phyloP scores from a whole-genome alignment of 768 basidiomycete species.

The Collybia sp. region DNA sequence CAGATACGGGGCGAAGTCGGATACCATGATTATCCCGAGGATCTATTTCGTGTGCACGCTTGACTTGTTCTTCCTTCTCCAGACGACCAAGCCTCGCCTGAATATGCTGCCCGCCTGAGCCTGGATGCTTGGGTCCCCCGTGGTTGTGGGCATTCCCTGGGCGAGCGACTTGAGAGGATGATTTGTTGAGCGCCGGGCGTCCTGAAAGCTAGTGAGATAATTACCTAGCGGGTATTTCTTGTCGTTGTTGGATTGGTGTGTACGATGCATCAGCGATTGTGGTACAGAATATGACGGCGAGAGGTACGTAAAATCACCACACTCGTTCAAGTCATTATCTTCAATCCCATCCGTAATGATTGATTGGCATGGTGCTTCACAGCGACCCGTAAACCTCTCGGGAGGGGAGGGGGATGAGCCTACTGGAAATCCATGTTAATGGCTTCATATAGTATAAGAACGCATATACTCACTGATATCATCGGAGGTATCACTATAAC shows the following conservation, averaged over 20 bases:
- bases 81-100: background rate
- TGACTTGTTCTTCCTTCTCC: background rate
- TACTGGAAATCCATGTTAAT: conserved; percentile 1
- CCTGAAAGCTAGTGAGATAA: no score
- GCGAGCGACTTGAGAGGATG: no score
- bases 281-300: no score
- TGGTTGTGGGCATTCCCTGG: no score
- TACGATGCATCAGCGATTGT: no score
- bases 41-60: conserved; percentile 11
- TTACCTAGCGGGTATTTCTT: no score
- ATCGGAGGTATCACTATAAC: conserved; percentile 18
- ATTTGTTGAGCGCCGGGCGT: no score
- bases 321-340: no score
- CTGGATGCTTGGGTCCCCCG: no score
- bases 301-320: no score
- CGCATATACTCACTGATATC: conserved; percentile 35
- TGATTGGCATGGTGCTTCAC: background rate
- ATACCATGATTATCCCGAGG: conserved; percentile 40
- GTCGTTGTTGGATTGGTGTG: no score
- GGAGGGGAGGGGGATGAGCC: conserved; percentile 13
- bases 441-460: background rate
- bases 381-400: conserved; percentile 1
- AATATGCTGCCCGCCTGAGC: background rate
- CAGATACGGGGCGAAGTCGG: conserved; percentile 63
- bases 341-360: no score